Percentiles rank a stretch among this genome's conserved stretches.
Conservation (phyloP, 129 eudicot species). For the Lactuca saligna region DNA sequence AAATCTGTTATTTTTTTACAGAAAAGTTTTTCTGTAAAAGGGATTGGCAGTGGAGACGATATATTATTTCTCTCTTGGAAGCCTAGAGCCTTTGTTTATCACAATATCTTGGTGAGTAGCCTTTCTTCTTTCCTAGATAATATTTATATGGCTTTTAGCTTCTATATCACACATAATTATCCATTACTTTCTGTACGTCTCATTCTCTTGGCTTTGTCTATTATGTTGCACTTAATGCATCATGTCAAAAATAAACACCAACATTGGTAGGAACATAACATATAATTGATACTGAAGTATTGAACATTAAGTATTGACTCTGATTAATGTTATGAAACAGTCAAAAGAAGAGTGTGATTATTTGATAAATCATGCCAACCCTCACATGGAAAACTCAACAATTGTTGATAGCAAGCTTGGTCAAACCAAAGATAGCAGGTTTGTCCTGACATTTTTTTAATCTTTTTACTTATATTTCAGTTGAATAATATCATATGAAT, state of each 20-base stretch:
- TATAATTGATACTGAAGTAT: neutral
- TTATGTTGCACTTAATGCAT: too few relatives aligned
- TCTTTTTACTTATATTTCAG: constrained; percentile 10
- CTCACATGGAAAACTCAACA: constrained; percentile 83
- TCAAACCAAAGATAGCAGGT: constrained; percentile 96
- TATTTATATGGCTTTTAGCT: neutral
- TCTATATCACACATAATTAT: neutral
- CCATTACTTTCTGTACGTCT: too few relatives aligned
- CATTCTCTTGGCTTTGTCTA: too few relatives aligned
- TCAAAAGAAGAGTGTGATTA: constrained; percentile 96
- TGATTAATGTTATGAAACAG: constrained; percentile 40
- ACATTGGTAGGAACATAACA: too few relatives aligned
- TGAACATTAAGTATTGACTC: neutral
- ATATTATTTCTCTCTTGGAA: constrained; percentile 75
- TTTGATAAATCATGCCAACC: constrained; percentile 81
- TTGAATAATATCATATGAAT: constrained; percentile 5
- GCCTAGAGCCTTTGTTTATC: constrained; percentile 91
- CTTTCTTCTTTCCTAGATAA: neutral
- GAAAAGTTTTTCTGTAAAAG: too few relatives aligned
- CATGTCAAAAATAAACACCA: too few relatives aligned
- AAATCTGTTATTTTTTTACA: too few relatives aligned
- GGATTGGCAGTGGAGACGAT: too few relatives aligned
- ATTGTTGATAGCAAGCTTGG: constrained; percentile 99
- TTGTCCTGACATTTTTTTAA: constrained; percentile 16
- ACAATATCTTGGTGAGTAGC: constrained; percentile 77